These are phyloP conservation scores for Candida nemodendra DNA, from an alignment of 805 yeast genomes.

Conservation along the genomic window DNA sequence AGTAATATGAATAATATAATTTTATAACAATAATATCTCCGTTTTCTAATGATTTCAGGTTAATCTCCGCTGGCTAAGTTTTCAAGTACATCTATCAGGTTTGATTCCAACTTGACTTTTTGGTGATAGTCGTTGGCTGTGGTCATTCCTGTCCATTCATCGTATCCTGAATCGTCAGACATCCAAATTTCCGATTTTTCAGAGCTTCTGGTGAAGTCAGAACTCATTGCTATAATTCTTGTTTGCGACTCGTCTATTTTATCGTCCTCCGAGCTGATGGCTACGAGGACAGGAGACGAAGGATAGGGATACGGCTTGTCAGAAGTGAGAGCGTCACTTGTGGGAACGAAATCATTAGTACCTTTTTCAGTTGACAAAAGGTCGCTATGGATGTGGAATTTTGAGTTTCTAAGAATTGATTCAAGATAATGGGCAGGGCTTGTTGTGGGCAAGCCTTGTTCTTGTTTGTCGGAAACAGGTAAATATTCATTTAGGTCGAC, in stretches of 20 bases:
- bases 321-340: constrained; percentile 8
- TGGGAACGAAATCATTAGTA: constrained; percentile 5
- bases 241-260: not conserved
- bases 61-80: constrained; percentile 8
- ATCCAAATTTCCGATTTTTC: constrained; percentile 2
- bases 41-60: too few species aligned
- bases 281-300: constrained; percentile 6
- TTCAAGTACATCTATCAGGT: constrained; percentile 11
- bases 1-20: too few species aligned
- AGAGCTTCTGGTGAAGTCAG: not conserved
- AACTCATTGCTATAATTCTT: not conserved
- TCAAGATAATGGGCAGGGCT: too few species aligned
- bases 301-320: constrained; percentile 1
- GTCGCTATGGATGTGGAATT: constrained; percentile 9
- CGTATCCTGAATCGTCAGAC: constrained; percentile 3
- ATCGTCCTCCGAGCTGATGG: constrained; percentile 5
- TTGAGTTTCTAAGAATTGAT: constrained; percentile 7
- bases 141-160: constrained; percentile 2
- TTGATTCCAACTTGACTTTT: too few species aligned
- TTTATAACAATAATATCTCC: too few species aligned
- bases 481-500: too few species aligned
- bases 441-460: too few species aligned
- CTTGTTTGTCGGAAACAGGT: too few species aligned
- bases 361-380: constrained; percentile 10
- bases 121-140: too few species aligned